Base-by-base conservation (phyloP, 192 early-diverging fungal species). In the Bifiguratus adelaidae region DNA sequence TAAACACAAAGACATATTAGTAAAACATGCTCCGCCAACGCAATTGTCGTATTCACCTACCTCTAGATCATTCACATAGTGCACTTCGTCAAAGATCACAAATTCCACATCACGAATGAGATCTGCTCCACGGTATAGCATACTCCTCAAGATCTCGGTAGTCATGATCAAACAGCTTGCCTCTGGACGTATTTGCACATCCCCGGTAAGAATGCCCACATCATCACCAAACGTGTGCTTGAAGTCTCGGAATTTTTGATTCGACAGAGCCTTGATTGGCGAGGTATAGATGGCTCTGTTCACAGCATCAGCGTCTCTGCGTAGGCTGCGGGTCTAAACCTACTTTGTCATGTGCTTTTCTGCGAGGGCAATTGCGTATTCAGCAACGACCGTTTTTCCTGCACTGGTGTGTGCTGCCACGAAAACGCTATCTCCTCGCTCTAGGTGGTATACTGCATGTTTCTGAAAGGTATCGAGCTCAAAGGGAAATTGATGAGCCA, bases 81-180 rank as follows among this genome's bases (percentile, higher is more conserved):
- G 95, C 35, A 92, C 88, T 67, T 99, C 95, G 66, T 99, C 95
- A 76, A 99, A 99, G 41, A 99, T 91, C 1, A 99, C 95, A 83
- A 92, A 99, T 65, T 99, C 95, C 9, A 99, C 91, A 55, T 99
- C 95, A 16, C 93, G 80, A 48, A 99, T 83, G 30, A 97, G 61
- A 62, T 97, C 93, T 3, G 95, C 93, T 12, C 93, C 93, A 34
- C 89, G 81, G 60, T 99, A 99, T 7, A 99, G 74, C 95, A 99
- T 99, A 56, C 82, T 88, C 41, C 92, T 73, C 40, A 99, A 68
- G 76, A 99, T 95, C 58, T 99, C 95, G 5, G 95, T 99, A 3
- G 95, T 99, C 93, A 99, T 97, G 46, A 99, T 84, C 35, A 99
- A 72, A 55, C 95, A 99, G 13, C 83, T 77, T n/a, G 92, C 93